Percentiles rank a stretch among this genome's conserved stretches.
phyloP scores from a whole-genome alignment of 495 filamentous ascomycete species.

The Schizothecium vesticola region DNA sequence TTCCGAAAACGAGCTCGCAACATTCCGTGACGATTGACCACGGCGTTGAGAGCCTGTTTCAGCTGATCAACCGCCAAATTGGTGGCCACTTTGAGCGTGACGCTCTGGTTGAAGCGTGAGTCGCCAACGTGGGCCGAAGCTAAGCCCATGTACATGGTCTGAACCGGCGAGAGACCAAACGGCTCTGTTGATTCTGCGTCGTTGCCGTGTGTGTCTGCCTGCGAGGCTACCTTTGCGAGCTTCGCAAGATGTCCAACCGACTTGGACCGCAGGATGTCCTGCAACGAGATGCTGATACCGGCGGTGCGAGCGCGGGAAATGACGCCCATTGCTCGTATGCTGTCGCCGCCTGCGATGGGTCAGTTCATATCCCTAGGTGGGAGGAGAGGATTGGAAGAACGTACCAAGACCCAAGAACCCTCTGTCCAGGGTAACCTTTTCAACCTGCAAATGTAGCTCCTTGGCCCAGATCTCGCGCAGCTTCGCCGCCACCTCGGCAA shows the following conservation, averaged over 20 bases:
- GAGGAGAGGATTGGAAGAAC: background rate
- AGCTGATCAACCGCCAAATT: constrained; percentile 33
- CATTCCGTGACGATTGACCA: constrained; percentile 56
- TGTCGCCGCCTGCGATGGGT: constrained; percentile 16
- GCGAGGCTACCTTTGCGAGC: constrained; percentile 14
- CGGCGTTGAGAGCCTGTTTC: constrained; percentile 37
- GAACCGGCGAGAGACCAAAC: constrained; percentile 57
- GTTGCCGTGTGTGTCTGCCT: background rate
- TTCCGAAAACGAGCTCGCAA: constrained; percentile 49
- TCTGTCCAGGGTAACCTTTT: constrained; percentile 12
- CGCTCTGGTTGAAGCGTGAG: constrained; percentile 59
- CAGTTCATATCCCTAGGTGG: background rate
- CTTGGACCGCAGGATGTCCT: constrained; percentile 26
- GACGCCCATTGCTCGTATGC: constrained; percentile 24
- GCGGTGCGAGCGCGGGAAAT: constrained; percentile 17
- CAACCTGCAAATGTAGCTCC: constrained; percentile 14
- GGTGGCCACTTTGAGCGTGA: constrained; percentile 44
- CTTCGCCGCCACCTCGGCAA: constrained; percentile 7
- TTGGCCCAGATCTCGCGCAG: constrained; percentile 17
- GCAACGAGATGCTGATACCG: constrained; percentile 17
- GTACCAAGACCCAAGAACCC: constrained; percentile 23
- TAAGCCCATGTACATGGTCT: constrained; percentile 50
- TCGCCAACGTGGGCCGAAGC: constrained; percentile 38
- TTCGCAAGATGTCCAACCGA: constrained; percentile 22
- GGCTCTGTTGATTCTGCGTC: constrained; percentile 37